Conservation (phyloP, 1,284 basidiomycete species). For the Golubevia sp. region DNA sequence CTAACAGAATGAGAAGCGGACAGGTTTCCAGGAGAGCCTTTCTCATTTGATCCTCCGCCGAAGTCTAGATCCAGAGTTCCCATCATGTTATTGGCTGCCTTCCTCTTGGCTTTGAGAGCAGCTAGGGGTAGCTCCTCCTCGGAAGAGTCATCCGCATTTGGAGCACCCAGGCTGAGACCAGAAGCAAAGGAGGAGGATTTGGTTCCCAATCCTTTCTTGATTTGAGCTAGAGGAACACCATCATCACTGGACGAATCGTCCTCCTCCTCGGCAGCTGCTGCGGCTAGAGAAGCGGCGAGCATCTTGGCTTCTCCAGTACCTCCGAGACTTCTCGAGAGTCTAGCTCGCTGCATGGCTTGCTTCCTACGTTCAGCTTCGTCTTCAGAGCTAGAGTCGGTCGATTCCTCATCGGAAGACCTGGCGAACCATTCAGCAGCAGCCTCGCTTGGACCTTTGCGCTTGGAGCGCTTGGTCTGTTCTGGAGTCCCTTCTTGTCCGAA, state of each 20-base stretch:
- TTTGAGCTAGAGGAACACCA: constrained; percentile 35
- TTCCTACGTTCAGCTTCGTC: constrained; percentile 12
- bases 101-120: constrained; percentile 35
- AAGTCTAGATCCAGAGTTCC: constrained; percentile 39
- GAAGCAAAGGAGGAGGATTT: constrained; percentile 12
- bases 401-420: constrained; percentile 17
- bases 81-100: constrained; percentile 21
- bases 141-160: constrained; percentile 20
- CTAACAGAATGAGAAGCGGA: background rate
- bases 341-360: constrained; percentile 10
- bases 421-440: constrained; percentile 33
- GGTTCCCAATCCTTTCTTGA: constrained; percentile 24
- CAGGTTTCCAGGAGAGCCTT: background rate
- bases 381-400: constrained; percentile 9
- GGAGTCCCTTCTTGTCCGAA: constrained; percentile 1
- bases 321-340: constrained; percentile 8
- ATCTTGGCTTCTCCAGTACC: background rate
- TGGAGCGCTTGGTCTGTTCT: too few species aligned
- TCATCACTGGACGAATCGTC: constrained; percentile 20
- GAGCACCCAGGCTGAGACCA: constrained; percentile 16
- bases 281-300: background rate
- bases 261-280: background rate
- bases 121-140: constrained; percentile 43
- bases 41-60: background rate
- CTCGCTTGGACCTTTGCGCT: constrained; percentile 12